Evolutionary conservation across 1,284 basidiomycete genomes (phyloP).

Genomic region (Microbotryomycetes sp.): DNA sequence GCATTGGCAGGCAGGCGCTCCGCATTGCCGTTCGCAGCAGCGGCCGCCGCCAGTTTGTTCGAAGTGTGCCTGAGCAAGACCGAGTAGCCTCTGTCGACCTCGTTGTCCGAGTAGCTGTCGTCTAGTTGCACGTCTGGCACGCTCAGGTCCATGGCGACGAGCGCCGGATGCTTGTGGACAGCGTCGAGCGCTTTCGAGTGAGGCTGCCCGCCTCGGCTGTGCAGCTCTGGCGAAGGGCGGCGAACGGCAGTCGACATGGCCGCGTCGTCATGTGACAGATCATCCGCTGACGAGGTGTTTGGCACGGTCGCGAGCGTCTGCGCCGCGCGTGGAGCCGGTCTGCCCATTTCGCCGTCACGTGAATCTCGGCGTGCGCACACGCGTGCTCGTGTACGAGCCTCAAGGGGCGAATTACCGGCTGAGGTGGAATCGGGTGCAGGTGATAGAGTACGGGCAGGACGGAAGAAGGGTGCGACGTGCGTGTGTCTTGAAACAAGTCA

Average conservation of each 20-base stretch:
- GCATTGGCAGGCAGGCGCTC: not conserved
- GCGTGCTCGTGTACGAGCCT: not conserved
- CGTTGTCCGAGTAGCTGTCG: not conserved
- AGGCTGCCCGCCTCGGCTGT: slow-evolving; percentile 16
- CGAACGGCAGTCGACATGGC: slow-evolving; percentile 6
- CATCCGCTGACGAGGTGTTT: not conserved
- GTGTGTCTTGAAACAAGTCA: too few relatives aligned
- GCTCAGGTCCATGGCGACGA: slow-evolving; percentile 22
- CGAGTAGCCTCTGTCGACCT: not conserved
- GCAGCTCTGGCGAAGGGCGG: slow-evolving; percentile 11
- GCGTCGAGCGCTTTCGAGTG: slow-evolving; percentile 9
- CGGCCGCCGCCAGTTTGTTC: not conserved
- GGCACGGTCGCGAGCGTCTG: not conserved
- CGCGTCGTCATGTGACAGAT: not conserved
- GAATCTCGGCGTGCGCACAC: not conserved
- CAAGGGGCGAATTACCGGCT: too few relatives aligned
- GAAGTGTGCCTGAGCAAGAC: not conserved
- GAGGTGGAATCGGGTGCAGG: too few relatives aligned
- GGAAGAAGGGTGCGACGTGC: too few relatives aligned
- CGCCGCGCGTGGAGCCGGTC: not conserved
- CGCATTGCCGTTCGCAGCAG: not conserved
- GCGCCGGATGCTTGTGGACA: not conserved
- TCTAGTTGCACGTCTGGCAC: slow-evolving; percentile 9
- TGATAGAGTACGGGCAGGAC: too few relatives aligned
- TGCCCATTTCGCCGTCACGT: not conserved